Conservation (phyloP, 2,329 filamentous ascomycete genomes). For the Basipetospora sp. region DNA sequence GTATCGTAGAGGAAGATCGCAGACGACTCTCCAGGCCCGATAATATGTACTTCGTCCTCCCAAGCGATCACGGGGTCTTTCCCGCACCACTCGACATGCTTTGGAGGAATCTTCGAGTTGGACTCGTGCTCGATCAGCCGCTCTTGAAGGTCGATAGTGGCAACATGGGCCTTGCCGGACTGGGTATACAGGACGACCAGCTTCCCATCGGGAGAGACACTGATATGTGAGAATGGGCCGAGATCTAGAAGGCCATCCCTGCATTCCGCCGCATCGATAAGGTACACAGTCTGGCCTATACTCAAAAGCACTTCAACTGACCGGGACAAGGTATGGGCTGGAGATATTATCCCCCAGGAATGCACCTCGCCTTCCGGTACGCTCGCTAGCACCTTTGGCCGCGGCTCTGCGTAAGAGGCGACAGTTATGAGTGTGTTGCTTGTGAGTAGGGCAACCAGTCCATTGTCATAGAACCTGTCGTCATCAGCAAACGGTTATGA, state of each 20-base stretch:
- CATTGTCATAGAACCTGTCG: conserved; percentile 62
- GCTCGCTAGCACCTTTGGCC: conserved; percentile 65
- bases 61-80: conserved; percentile 89
- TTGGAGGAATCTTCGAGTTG: conserved; percentile 67
- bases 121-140: conserved; percentile 85
- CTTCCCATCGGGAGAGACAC: conserved; percentile 78
- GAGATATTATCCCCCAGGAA: conserved; percentile 80
- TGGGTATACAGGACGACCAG: conserved; percentile 78
- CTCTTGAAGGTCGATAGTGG: conserved; percentile 88
- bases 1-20: conserved; percentile 78
- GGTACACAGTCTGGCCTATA: conserved; percentile 68
- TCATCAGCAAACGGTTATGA: conserved; percentile 9
- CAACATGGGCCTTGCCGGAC: conserved; percentile 76
- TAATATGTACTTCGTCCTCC: conserved; percentile 93
- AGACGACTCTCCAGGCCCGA: conserved; percentile 68
- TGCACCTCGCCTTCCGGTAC: conserved; percentile 66
- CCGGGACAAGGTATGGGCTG: conserved; percentile 73
- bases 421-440: conserved; percentile 82
- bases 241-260: conserved; percentile 85
- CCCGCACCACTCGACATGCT: conserved; percentile 89
- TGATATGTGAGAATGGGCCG: conserved; percentile 81
- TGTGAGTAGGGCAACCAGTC: conserved; percentile 80
- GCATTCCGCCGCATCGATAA: conserved; percentile 75
- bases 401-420: conserved; percentile 78
- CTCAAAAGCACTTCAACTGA: conserved; percentile 87